phyloP scores from a whole-genome alignment of 2,329 filamentous ascomycete species.

The Aspergillus quadrilineatus region DNA sequence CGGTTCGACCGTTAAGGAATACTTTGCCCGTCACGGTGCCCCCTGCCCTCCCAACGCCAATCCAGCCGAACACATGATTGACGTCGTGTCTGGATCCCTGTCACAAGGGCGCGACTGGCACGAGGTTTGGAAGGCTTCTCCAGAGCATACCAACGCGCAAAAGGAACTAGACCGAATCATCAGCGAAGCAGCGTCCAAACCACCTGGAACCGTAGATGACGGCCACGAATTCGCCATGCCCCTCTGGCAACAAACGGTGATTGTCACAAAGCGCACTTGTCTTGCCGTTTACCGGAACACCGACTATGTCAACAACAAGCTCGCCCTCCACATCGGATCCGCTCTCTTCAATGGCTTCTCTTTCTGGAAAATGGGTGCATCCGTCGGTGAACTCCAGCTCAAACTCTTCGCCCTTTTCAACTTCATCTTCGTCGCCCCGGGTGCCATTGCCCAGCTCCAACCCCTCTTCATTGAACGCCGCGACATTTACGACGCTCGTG shows the following conservation, averaged over 20 bases:
- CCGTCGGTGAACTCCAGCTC: slow-evolving; percentile 66
- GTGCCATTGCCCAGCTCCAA: slow-evolving; percentile 52
- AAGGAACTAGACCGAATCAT: slow-evolving; percentile 66
- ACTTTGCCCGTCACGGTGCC: slow-evolving; percentile 65
- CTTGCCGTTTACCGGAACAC: slow-evolving; percentile 64
- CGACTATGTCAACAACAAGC: slow-evolving; percentile 66
- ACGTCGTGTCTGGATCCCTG: slow-evolving; percentile 48
- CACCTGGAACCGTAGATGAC: slow-evolving; percentile 43
- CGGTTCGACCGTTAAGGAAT: slow-evolving; percentile 61
- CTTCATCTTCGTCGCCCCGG: slow-evolving; percentile 55
- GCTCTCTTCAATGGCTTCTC: slow-evolving; percentile 53
- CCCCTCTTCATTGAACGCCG: slow-evolving; percentile 69
- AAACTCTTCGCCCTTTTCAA: slow-evolving; percentile 68
- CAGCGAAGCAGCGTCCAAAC: slow-evolving; percentile 42
- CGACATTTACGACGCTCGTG: slow-evolving; percentile 64
- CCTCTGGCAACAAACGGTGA: slow-evolving; percentile 60
- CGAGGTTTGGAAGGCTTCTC: slow-evolving; percentile 66
- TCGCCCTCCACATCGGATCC: slow-evolving; percentile 55
- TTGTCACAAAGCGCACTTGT: slow-evolving; percentile 68
- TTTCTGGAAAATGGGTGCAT: slow-evolving; percentile 67
- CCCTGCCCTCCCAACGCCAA: slow-evolving; percentile 62
- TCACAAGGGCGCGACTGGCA: slow-evolving; percentile 64
- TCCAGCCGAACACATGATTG: slow-evolving; percentile 60
- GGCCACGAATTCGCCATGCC: slow-evolving; percentile 66
- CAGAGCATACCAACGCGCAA: slow-evolving; percentile 57